Percentiles rank a stretch among this genome's conserved stretches.
phyloP scores from a whole-genome alignment of 2,329 filamentous ascomycete species.

The Colletotrichum sp. region DNA sequence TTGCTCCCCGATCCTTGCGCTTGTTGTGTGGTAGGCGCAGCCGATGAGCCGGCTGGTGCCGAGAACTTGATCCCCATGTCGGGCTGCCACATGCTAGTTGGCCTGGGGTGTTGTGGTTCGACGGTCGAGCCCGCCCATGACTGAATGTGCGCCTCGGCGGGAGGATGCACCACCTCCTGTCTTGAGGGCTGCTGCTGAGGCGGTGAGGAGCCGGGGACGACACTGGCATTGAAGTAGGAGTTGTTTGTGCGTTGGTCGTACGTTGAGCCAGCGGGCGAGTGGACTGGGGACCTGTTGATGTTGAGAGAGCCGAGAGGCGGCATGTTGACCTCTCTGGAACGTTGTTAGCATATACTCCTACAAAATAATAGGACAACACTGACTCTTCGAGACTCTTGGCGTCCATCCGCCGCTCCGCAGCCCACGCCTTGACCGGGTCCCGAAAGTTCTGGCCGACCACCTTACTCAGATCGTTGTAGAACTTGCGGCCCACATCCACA shows the following conservation, averaged over 20 bases:
- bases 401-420: slow-evolving; percentile 80
- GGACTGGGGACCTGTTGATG: slow-evolving; percentile 34
- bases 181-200: slow-evolving; percentile 11
- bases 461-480: slow-evolving; percentile 94
- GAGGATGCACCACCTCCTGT: slow-evolving; percentile 30
- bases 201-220: slow-evolving; percentile 12
- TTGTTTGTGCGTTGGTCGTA: slow-evolving; percentile 19
- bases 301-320: slow-evolving; percentile 52
- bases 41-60: slow-evolving; percentile 36
- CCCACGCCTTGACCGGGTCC: slow-evolving; percentile 79
- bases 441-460: slow-evolving; percentile 82
- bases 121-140: slow-evolving; percentile 60
- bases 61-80: slow-evolving; percentile 83
- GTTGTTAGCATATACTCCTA: neutral
- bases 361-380: slow-evolving; percentile 33
- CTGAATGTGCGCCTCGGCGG: slow-evolving; percentile 58
- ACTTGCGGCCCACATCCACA: slow-evolving; percentile 88
- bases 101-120: slow-evolving; percentile 60
- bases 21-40: slow-evolving; percentile 24
- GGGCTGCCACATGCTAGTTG: slow-evolving; percentile 74
- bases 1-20: slow-evolving; percentile 14
- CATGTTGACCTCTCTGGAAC: slow-evolving; percentile 54
- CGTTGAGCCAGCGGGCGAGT: slow-evolving; percentile 20
- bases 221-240: slow-evolving; percentile 21
- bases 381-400: slow-evolving; percentile 80